These are phyloP conservation scores for Castanopsis chinensis DNA, from an alignment of 306 rosid species.

Conservation along the genomic window DNA sequence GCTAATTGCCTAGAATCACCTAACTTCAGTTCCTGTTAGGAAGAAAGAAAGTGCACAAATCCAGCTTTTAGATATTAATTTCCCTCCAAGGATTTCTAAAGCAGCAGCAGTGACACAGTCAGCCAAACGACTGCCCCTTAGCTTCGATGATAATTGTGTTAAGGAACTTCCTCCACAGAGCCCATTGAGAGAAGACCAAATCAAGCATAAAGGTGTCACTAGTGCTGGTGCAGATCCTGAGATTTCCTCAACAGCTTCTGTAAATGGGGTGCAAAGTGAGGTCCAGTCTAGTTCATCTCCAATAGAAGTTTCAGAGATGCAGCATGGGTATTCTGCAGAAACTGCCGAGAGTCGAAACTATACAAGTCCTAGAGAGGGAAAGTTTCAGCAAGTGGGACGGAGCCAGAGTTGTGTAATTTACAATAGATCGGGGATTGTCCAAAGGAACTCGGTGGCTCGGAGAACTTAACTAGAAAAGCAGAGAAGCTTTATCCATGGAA, in stretches of 20 bases:
- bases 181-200: conserved; percentile 42
- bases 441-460: conserved; percentile 62
- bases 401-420: conserved; percentile 94
- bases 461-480: conserved; percentile 64
- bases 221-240: conserved; percentile 45
- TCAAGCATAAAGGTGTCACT: conserved; percentile 22
- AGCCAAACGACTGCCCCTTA: conserved; percentile 29
- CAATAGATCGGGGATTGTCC: conserved; percentile 69
- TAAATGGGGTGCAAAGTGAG: conserved; percentile 67
- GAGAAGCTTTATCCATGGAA: conserved; percentile 75
- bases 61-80: conserved; percentile 92
- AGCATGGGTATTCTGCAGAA: conserved; percentile 84
- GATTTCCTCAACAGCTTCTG: conserved; percentile 77
- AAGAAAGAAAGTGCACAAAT: conserved; percentile 48
- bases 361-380: conserved; percentile 64
- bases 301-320: conserved; percentile 48
- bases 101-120: conserved; percentile 39
- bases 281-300: conserved; percentile 83
- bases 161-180: conserved; percentile 38
- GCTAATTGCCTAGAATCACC: no score
- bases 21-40: conserved; percentile 64
- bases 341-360: conserved; percentile 94
- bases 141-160: conserved; percentile 42
- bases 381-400: conserved; percentile 83
- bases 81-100: conserved; percentile 66